These are phyloP conservation scores for Tetratostichococcus sp. DNA, from an alignment of 139 green algal species.

Conservation along the genomic window DNA sequence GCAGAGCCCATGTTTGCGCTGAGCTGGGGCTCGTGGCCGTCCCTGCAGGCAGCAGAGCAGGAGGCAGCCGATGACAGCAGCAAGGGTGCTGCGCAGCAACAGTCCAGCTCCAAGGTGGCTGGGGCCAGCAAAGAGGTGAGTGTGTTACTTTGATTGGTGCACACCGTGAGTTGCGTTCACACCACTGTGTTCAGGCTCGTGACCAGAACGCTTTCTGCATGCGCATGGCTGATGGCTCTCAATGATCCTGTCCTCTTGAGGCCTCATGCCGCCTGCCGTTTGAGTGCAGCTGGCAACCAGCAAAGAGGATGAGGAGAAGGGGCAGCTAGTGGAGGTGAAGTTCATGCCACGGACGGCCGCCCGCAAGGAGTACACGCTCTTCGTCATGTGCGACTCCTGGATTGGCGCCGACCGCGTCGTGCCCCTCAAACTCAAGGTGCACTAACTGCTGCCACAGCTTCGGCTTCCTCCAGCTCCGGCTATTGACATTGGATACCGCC, in stretches of 20 bases:
- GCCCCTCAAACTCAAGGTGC: constrained; percentile 49
- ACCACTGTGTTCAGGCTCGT: too few species aligned
- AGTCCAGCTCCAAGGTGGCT: neutral
- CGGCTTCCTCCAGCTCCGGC: too few species aligned
- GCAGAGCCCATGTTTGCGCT: too few species aligned
- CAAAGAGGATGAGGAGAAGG: constrained; percentile 18
- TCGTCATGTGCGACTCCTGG: constrained; percentile 75
- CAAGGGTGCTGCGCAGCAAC: neutral
- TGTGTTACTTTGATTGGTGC: too few species aligned
- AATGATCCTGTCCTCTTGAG: too few species aligned
- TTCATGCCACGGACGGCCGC: constrained; percentile 58
- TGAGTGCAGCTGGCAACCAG: neutral
- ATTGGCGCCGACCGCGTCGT: constrained; percentile 70
- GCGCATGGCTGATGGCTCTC: too few species aligned
- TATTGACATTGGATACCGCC: too few species aligned
- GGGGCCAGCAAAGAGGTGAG: neutral
- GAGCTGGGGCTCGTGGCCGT: too few species aligned
- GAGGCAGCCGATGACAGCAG: constrained; percentile 14
- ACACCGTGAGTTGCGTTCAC: too few species aligned
- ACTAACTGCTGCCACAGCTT: neutral
- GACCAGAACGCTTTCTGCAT: too few species aligned
- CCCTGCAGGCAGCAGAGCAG: neutral
- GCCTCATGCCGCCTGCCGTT: too few species aligned
- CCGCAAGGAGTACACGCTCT: constrained; percentile 66
- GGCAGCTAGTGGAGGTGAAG: constrained; percentile 67